Evolutionary conservation across 1,284 basidiomycete genomes (phyloP), one percentile per base, ranked within the genome.

Genomic region (Sutorius eximius): DNA sequence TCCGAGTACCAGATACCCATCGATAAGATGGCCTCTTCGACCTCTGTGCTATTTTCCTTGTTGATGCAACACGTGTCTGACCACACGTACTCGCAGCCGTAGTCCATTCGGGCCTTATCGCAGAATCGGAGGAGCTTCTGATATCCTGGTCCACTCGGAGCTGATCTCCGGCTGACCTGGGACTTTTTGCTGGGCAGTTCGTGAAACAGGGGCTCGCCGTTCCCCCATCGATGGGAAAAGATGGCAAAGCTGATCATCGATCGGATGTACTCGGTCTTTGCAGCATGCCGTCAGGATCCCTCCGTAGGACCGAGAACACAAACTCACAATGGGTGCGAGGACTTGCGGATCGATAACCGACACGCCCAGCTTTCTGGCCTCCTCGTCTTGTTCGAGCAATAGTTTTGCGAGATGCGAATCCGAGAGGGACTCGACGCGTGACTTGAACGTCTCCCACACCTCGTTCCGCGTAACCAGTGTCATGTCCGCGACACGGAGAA

Each of bases 41-140:
- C 48, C 8, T 69, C 65, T 0, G 65, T 18, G 46, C 57, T 62
- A 16, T 43, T 68, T 32, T 66, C 67, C 51, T 64, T 69, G 47
- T 66, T 68, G 47, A 69, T 66, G 49, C 65, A 66, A 42, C 64
- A 69, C 2, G 61, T 69, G 32, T 70, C 66, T 27, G 64, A n/a
- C 67, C 67, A 67, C 33, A 57, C 65, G 15, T 70, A 68, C 42
- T 64, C 61, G 16, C 67, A 68, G 3, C 59, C 65, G 6, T 64
- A 64, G 32, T 65, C 66, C 0, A n/a, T 9, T 7, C 52, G 38
- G 5, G 66, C 66, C 36, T 65, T 68, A 10, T 68, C 64, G 22
- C 66, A 65, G 29, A 65, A 65, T 40, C 53, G 58, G 46, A 45
- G 30, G 13, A 65, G 64, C 37, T 67, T 68, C n/a, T 65, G 59